Percentiles rank a stretch among this genome's conserved stretches.
Conservation (phyloP, 2,329 filamentous ascomycete species). For the Cladosporium sp. region DNA sequence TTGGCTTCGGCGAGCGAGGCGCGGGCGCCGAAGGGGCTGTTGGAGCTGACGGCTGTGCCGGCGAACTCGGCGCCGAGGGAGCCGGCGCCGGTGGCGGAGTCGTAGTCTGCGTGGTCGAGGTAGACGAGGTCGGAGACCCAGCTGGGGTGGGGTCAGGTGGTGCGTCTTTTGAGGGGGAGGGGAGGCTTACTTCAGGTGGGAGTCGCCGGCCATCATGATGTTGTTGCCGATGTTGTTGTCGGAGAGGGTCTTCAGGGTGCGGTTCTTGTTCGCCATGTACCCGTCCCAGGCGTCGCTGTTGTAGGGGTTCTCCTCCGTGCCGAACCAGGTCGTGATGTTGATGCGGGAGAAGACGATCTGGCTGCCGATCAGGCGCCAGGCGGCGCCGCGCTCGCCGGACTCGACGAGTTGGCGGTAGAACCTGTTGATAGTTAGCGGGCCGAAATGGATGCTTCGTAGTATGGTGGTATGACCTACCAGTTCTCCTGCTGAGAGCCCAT, state of each 20-base stretch:
- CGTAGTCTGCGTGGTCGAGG: conserved; percentile 34
- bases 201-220: conserved; percentile 64
- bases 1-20: conserved; percentile 48
- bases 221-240: conserved; percentile 63
- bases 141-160: conserved; percentile 35
- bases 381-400: conserved; percentile 52
- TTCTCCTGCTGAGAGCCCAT: conserved; percentile 25
- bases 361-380: conserved; percentile 64
- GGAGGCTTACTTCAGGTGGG: conserved; percentile 37
- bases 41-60: conserved; percentile 57
- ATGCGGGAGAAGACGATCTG: conserved; percentile 60
- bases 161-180: not conserved
- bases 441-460: not conserved
- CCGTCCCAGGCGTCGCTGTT: conserved; percentile 55
- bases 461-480: conserved; percentile 26
- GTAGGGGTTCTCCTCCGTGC: conserved; percentile 32
- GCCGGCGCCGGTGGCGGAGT: conserved; percentile 33
- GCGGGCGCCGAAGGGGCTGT: conserved; percentile 48
- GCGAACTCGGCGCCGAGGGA: conserved; percentile 45
- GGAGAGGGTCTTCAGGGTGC: conserved; percentile 55
- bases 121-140: conserved; percentile 44
- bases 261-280: conserved; percentile 62
- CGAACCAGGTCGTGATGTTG: conserved; percentile 35
- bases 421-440: not conserved
- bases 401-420: conserved; percentile 46